A percentile compares a stretch with the other conserved stretches of the same genome.
phyloP scores from a whole-genome alignment of 352 stramenopile genomes.

The Pythium coloratum region DNA sequence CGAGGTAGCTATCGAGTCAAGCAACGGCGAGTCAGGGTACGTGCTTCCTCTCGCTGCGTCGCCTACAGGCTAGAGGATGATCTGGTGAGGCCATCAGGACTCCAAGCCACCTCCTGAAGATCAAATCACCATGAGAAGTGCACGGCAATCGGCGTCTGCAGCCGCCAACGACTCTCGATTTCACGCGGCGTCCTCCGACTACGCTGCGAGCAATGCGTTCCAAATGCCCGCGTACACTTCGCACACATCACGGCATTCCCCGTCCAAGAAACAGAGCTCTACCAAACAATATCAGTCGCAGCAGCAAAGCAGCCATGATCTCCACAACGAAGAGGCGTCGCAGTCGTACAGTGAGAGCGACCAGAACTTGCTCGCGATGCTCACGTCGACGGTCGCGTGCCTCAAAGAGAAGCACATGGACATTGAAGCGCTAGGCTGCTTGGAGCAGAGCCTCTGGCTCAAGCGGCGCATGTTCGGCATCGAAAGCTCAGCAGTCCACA shows the following conservation, averaged over 20 bases:
- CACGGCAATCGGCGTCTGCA: conserved; percentile 4
- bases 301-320: conserved; percentile 1
- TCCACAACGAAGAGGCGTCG: background rate
- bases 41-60: background rate
- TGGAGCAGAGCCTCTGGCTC: conserved; percentile 76
- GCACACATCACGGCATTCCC: conserved; percentile 34
- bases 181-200: background rate
- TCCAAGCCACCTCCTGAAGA: background rate
- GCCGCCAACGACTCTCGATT: conserved; percentile 10
- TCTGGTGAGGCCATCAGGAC: background rate
- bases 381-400: conserved; percentile 63
- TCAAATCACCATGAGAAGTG: conserved; percentile 12
- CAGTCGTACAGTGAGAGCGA: conserved; percentile 45
- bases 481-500: conserved; percentile 53
- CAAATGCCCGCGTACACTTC: conserved; percentile 51
- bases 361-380: conserved; percentile 67
- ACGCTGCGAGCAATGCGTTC: conserved; percentile 25
- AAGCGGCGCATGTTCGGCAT: conserved; percentile 77
- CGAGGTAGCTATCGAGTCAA: background rate
- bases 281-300: background rate
- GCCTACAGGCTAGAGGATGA: background rate
- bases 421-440: conserved; percentile 65
- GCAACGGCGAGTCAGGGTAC: background rate
- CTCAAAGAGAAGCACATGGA: conserved; percentile 78
- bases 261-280: conserved; percentile 11